Conservation (phyloP, 345 rosid genomes). For the Isatis tinctoria region DNA sequence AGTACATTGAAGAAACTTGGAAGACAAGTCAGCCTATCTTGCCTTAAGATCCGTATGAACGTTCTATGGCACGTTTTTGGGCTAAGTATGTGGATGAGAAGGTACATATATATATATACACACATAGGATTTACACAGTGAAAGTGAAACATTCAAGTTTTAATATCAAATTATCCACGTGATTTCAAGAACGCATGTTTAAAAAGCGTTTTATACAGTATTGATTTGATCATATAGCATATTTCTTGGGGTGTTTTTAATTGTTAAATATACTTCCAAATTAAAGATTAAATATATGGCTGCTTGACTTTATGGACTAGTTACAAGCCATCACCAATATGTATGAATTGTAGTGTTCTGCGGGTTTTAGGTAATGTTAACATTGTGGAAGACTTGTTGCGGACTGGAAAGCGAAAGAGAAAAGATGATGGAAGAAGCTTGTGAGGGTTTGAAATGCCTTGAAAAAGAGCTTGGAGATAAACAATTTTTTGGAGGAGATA, state of each 20-base stretch:
- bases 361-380: slow-evolving; percentile 27
- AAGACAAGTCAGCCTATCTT: slow-evolving; percentile 33
- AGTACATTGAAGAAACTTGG: slow-evolving; percentile 60
- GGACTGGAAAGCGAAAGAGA: slow-evolving; percentile 29
- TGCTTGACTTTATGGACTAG: background rate
- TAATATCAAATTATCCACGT: background rate
- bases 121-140: background rate
- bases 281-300: background rate
- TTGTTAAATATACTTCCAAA: background rate
- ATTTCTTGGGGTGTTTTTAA: background rate
- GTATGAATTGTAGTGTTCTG: background rate
- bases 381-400: slow-evolving; percentile 38
- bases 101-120: slow-evolving; percentile 20
- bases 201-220: too few species aligned
- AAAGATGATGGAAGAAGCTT: slow-evolving; percentile 37
- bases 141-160: background rate
- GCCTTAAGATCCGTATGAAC: slow-evolving; percentile 45
- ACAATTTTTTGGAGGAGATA: slow-evolving; percentile 62
- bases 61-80: slow-evolving; percentile 56
- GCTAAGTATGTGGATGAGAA: slow-evolving; percentile 47
- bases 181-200: background rate
- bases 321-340: background rate
- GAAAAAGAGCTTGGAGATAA: slow-evolving; percentile 52
- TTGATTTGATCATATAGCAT: too few species aligned
- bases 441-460: slow-evolving; percentile 32